phyloP scores from a whole-genome alignment of 2,329 filamentous ascomycete genomes.

The Coniosporium tulheliwenetii region DNA sequence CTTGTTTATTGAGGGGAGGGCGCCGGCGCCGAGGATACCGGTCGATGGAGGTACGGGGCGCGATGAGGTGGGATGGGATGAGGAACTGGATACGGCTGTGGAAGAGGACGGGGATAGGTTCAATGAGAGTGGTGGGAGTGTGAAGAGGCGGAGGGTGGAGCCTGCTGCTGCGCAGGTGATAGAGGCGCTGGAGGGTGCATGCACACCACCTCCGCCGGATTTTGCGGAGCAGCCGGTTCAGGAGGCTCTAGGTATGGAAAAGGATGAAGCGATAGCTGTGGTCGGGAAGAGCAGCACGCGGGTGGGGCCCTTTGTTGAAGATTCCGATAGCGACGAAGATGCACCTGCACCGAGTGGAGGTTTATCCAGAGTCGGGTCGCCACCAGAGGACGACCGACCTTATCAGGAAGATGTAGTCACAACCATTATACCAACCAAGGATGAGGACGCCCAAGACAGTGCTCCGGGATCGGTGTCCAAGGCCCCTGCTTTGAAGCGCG shows the following conservation, averaged over 20 bases:
- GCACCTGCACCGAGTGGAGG: conserved; percentile 2
- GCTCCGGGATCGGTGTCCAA: too few species aligned
- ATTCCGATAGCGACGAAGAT: conserved; percentile 46
- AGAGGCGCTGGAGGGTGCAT: conserved; percentile 21
- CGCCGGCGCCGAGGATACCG: not conserved
- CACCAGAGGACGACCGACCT: too few species aligned
- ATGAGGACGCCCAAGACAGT: conserved; percentile 8
- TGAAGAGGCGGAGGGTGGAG: conserved; percentile 24
- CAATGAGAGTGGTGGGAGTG: conserved; percentile 25
- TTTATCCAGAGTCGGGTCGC: too few species aligned
- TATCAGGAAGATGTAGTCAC: too few species aligned
- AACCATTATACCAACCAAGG: not conserved
- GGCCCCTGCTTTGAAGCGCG: conserved; percentile 19
- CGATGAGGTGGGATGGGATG: conserved; percentile 15
- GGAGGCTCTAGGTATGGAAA: conserved; percentile 6
- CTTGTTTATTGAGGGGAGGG: conserved; percentile 20
- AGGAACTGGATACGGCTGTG: conserved; percentile 10
- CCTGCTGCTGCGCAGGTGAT: conserved; percentile 24
- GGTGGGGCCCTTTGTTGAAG: conserved; percentile 52
- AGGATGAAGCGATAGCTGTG: too few species aligned
- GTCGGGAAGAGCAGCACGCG: conserved; percentile 1
- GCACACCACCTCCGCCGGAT: conserved; percentile 12
- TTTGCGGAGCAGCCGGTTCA: not conserved
- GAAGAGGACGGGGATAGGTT: conserved; percentile 16
- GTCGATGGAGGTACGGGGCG: conserved; percentile 5